A percentile compares a stretch with the other conserved stretches of the same genome.
These are phyloP conservation scores for Sugiyamaella lignohabitans DNA, from an alignment of 805 yeast genomes.

Conservation along the genomic window DNA sequence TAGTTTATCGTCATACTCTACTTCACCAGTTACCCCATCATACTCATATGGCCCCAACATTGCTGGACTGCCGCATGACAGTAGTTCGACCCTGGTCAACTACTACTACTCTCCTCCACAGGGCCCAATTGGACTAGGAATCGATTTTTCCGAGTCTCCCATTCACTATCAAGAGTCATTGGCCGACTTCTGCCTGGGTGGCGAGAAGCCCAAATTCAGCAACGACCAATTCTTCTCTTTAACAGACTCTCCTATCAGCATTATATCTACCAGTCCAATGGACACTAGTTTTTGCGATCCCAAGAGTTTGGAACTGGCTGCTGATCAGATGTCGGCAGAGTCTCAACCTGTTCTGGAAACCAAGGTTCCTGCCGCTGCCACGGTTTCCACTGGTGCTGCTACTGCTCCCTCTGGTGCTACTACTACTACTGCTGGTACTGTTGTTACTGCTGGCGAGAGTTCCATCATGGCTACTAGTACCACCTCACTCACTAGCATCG, in stretches of 20 bases:
- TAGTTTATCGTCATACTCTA: constrained; percentile 5
- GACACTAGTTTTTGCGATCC: constrained; percentile 21
- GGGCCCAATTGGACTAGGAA: constrained; percentile 9
- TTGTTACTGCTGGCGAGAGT: background rate
- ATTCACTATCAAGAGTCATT: constrained; percentile 6
- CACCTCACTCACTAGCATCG: background rate
- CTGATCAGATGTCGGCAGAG: background rate
- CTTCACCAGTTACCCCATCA: constrained; percentile 18
- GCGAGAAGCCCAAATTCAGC: constrained; percentile 2
- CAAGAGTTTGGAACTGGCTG: constrained; percentile 13
- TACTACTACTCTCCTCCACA: constrained; percentile 2
- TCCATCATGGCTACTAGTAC: background rate
- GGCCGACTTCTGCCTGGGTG: constrained; percentile 1
- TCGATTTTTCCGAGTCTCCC: constrained; percentile 8
- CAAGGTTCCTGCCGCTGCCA: background rate
- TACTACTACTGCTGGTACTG: background rate
- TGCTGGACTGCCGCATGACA: background rate
- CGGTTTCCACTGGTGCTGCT: background rate
- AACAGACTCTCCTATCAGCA: background rate
- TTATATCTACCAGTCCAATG: background rate
- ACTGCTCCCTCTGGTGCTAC: background rate
- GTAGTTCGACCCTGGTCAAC: background rate
- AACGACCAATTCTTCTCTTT: background rate
- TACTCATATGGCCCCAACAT: constrained; percentile 5
- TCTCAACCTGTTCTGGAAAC: background rate